Conservation (phyloP, 129 eudicot species). For the Lactuca saligna region DNA sequence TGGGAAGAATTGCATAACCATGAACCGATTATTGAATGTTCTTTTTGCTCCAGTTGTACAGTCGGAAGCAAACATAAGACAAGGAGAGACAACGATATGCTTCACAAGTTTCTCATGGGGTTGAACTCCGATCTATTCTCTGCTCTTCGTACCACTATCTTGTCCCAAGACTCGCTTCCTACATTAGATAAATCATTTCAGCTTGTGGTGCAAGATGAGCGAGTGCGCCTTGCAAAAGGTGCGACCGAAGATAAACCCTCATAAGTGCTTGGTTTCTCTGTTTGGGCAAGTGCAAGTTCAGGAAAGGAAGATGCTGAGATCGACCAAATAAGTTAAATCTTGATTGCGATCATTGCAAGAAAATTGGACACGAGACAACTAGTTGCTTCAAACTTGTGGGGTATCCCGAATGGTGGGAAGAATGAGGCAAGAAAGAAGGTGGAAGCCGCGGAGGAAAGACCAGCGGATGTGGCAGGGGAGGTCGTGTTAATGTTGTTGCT, state of each 20-base stretch:
- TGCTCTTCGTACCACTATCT: slow-evolving; percentile 3
- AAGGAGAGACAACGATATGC: neutral
- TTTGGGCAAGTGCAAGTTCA: neutral
- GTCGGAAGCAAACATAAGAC: neutral
- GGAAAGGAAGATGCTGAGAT: neutral
- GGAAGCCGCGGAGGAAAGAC: neutral
- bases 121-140: neutral
- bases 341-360: neutral
- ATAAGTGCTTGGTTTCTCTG: neutral
- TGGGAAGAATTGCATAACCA: slow-evolving; percentile 9
- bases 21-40: slow-evolving; percentile 4
- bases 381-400: neutral
- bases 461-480: neutral
- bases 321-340: neutral
- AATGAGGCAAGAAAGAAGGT: neutral
- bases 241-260: neutral
- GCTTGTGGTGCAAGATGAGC: neutral
- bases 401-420: slow-evolving; percentile 1
- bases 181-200: neutral
- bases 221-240: neutral
- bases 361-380: neutral
- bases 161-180: neutral
- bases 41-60: neutral
- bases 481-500: neutral
- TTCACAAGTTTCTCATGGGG: slow-evolving; percentile 9